phyloP scores from a whole-genome alignment of 2,329 filamentous ascomycete genomes.

The Fusarium devonianum region DNA sequence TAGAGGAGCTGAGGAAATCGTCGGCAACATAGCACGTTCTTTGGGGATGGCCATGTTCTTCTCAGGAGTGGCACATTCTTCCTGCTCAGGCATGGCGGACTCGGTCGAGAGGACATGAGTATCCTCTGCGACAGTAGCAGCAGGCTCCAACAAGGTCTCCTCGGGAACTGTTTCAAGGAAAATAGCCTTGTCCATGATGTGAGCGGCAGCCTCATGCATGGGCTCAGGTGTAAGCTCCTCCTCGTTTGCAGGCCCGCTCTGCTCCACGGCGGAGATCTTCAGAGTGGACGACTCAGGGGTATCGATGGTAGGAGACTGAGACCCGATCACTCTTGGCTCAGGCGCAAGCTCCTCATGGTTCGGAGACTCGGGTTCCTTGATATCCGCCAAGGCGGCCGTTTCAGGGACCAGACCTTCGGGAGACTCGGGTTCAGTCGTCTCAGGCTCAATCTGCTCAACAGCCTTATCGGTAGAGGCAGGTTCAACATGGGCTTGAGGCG shows the following conservation, averaged over 20 bases:
- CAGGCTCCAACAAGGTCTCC: constrained; percentile 27
- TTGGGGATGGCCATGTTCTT: too few relatives aligned
- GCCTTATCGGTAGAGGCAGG: background rate
- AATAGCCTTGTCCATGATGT: constrained; percentile 13
- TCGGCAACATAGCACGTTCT: constrained; percentile 19
- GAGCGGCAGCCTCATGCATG: background rate
- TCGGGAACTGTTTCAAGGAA: constrained; percentile 36
- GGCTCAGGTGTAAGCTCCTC: constrained; percentile 11
- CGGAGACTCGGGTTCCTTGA: too few relatives aligned
- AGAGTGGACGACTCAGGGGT: too few relatives aligned
- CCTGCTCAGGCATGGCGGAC: background rate
- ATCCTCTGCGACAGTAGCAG: constrained; percentile 9
- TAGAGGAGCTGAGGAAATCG: constrained; percentile 26
- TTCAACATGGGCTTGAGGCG: background rate
- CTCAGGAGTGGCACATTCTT: background rate
- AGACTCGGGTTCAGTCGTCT: too few relatives aligned
- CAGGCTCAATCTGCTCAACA: background rate
- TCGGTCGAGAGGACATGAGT: constrained; percentile 8
- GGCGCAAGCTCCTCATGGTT: too few relatives aligned
- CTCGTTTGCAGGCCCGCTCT: constrained; percentile 1
- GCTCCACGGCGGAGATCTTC: too few relatives aligned
- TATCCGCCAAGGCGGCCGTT: too few relatives aligned
- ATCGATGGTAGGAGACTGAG: too few relatives aligned
- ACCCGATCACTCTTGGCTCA: too few relatives aligned
- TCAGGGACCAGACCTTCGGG: too few relatives aligned